Evolutionary conservation across 371 early-diverging fungal genomes (phyloP).

Genomic region (Neoconidiobolus thromboides): DNA sequence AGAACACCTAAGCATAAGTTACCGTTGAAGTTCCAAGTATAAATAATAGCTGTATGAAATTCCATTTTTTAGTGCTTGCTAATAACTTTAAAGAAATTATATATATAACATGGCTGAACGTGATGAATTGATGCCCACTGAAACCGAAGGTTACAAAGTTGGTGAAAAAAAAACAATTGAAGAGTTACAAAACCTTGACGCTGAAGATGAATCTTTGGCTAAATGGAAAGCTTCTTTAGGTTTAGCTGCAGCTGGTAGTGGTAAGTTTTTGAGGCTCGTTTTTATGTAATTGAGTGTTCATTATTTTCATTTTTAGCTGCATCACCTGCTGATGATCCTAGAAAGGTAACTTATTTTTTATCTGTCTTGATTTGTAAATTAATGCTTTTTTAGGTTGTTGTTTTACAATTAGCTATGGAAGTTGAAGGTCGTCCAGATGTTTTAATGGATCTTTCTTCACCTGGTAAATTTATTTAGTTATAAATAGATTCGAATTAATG

Average conservation of each 20-base stretch:
- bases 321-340: conserved; percentile 10
- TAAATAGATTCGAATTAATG: not conserved
- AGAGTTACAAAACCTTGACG: conserved; percentile 72
- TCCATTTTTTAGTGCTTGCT: too few species aligned
- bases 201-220: conserved; percentile 76
- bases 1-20: too few species aligned
- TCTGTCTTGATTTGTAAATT: too few species aligned
- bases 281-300: not conserved
- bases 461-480: conserved; percentile 12
- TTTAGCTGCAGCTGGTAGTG: conserved; percentile 27
- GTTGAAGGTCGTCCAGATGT: conserved; percentile 66
- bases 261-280: conserved; percentile 2
- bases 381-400: conserved; percentile 13
- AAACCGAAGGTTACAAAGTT: conserved; percentile 58
- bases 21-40: too few species aligned
- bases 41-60: too few species aligned
- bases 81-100: too few species aligned
- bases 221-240: conserved; percentile 95
- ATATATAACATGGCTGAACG: not conserved
- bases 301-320: not conserved
- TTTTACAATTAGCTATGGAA: conserved; percentile 48
- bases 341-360: conserved; percentile 9
- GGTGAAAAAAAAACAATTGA: conserved; percentile 78
- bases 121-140: conserved; percentile 64
- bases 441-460: conserved; percentile 58